Base-by-base conservation (phyloP, 352 stramenopile genomes). In the Pythium aristosporum region DNA sequence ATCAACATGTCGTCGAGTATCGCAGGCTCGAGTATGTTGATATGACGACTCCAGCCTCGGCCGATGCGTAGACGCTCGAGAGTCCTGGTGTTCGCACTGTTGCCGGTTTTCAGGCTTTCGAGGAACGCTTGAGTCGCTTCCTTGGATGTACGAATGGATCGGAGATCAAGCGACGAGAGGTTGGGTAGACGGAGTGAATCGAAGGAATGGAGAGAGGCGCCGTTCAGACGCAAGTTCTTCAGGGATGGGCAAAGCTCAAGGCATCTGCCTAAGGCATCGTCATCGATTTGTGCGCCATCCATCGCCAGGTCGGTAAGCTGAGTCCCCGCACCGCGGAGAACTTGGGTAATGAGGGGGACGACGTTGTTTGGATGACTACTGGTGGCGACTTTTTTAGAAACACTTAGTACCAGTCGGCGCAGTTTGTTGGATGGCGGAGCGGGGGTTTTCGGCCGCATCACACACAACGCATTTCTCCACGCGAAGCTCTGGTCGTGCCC, bases 121-220 rank as follows among this genome's bases (percentile, higher is more conserved):
- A 58, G 5, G 21, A 58, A 58, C 4, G 20, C 16, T 13, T 37
- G 2, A 13, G 48, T 2, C 20, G 18, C 15, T 16, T 36, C n/a
- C 15, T 34, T 1, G 1, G 51, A 20, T 5, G 34, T 34, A 1
- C n/a, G n/a, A 15, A 58, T 43, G 2, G n/a, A 47, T 37, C 36
- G 28, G 11, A 58, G n/a, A 48, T 58, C 36, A 21, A 58, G 51
- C 20, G 51, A 47, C 15, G 51, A 48, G 37, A 58, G 11, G 20
- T 37, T 36, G 46, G 20, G 6, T 2, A 54, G 5, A 20, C 37
- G 13, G 9, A 39, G 39, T 20, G 36, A 52, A 34, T 37, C 16
- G 7, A 54, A 8, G 2, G 47, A 54, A 2, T 16, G 2, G 9
- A 54, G 37, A 2, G 5, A 12, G 2, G 34, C 51, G 2, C n/a